Evolutionary conservation across 139 green algal genomes (phyloP), one percentile per base, ranked within the genome.

Genomic region (Chlorella sp.): DNA sequence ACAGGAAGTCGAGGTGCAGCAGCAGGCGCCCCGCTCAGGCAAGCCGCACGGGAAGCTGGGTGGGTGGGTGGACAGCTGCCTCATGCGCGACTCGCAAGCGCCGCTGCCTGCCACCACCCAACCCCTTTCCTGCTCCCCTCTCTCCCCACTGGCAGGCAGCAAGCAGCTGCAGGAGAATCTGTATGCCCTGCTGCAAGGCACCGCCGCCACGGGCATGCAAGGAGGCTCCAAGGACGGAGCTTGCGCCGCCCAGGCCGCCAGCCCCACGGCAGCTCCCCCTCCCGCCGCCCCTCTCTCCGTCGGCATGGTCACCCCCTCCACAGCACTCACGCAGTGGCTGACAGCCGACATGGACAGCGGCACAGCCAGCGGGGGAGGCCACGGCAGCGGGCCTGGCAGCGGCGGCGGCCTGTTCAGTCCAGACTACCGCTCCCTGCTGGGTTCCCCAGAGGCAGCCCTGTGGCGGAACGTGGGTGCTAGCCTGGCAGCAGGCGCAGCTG

Each of bases 111-210:
- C 48, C 48, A 9, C 48, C 48, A 57, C 48, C 48, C 48, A 57
- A 57, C 5, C 71, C 34, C 24, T 78, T 32, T 78, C 1, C 71
- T 34, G 26, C 19, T 32, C 1, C 22, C 71, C 71, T 40, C 9
- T 22, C 12, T 78, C 14, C 71, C 18, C 71, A 16, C 64, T 34
- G 15, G 75, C 75, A 81, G 75, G 30, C 34, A 81, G 75, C 78
- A 83, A 64, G 40, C 26, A 83, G 78, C 78, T 83, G 40, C 78
- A 83, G 78, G 40, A 22, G 3, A 64, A 40, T 40, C 78, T 83
- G 40, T 15, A 86, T 18, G 81, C 81, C 12, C 48, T 48, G 53
- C 14, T 32, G 53, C 81, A 75, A 32, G 48, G 37, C 81, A 26
- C 42, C 81, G 32, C 26, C 53, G 53, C 28, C 2, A 14, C 26